A percentile compares a stretch with the other conserved stretches of the same genome.
phyloP scores from a whole-genome alignment of 2,329 filamentous ascomycete species.

The Penicillium nordicum region DNA sequence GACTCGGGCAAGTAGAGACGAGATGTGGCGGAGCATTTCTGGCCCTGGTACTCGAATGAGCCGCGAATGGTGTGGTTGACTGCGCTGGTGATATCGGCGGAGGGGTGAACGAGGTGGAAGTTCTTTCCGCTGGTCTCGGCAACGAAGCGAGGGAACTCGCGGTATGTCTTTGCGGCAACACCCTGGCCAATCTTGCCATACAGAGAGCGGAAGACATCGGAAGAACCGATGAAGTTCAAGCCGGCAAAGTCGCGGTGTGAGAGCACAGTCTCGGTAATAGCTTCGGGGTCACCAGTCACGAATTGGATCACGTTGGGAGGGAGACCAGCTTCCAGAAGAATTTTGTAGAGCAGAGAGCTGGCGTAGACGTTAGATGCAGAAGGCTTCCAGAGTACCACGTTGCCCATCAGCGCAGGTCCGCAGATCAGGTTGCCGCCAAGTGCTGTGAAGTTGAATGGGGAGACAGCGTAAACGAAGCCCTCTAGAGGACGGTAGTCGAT shows the following conservation, averaged over 20 bases:
- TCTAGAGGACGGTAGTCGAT: slow-evolving; percentile 85
- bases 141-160: slow-evolving; percentile 78
- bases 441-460: slow-evolving; percentile 95
- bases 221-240: slow-evolving; percentile 88
- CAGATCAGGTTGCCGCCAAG: slow-evolving; percentile 82
- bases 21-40: slow-evolving; percentile 82
- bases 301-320: slow-evolving; percentile 89
- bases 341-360: slow-evolving; percentile 84
- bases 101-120: slow-evolving; percentile 75
- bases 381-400: slow-evolving; percentile 95
- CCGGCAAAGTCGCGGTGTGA: slow-evolving; percentile 75
- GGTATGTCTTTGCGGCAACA: slow-evolving; percentile 73
- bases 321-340: slow-evolving; percentile 86
- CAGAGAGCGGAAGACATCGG: slow-evolving; percentile 81
- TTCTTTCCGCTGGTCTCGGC: slow-evolving; percentile 91
- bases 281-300: slow-evolving; percentile 78
- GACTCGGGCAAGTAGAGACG: slow-evolving; percentile 73
- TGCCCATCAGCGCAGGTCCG: slow-evolving; percentile 82
- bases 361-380: slow-evolving; percentile 80
- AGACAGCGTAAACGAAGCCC: slow-evolving; percentile 90
- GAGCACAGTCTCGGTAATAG: slow-evolving; percentile 74
- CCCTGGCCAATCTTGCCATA: slow-evolving; percentile 78
- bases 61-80: slow-evolving; percentile 76
- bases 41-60: slow-evolving; percentile 83
- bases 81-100: slow-evolving; percentile 72